These are phyloP conservation scores for Rhodotorula babjevae DNA, from an alignment of 768 basidiomycete genomes.

Conservation along the genomic window DNA sequence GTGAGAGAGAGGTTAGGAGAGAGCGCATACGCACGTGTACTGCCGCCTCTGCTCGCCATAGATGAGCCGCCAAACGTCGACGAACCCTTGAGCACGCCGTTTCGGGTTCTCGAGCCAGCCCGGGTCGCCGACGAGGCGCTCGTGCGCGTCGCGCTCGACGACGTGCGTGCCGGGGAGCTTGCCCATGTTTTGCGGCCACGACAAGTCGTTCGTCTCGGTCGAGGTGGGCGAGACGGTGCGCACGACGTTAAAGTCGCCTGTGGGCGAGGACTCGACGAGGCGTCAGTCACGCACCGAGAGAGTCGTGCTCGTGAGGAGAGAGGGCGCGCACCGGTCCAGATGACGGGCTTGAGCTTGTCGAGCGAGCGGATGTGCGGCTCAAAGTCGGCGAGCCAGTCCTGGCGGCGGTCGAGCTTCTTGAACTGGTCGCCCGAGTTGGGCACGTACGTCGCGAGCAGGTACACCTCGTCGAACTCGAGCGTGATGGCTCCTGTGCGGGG, in stretches of 20 bases:
- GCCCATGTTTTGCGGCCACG: neutral
- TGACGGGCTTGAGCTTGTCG: constrained; percentile 73
- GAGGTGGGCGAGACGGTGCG: constrained; percentile 71
- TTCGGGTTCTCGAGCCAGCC: constrained; percentile 8
- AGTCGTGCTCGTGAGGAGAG: no score
- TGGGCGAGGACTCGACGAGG: constrained; percentile 14
- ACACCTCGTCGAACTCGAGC: constrained; percentile 66
- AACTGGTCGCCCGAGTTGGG: constrained; percentile 71
- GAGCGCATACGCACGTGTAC: constrained; percentile 67
- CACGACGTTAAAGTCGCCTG: constrained; percentile 80
- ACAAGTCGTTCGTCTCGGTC: constrained; percentile 64
- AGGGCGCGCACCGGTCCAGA: constrained; percentile 60
- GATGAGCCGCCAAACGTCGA: constrained; percentile 71
- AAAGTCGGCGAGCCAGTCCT: constrained; percentile 73
- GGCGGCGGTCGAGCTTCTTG: constrained; percentile 65
- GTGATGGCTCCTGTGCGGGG: constrained; percentile 63
- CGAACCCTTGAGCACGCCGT: constrained; percentile 50
- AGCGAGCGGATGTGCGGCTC: constrained; percentile 64
- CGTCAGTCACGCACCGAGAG: constrained; percentile 36
- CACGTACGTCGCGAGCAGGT: constrained; percentile 59
- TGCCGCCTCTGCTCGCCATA: constrained; percentile 57
- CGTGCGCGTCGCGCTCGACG: constrained; percentile 46
- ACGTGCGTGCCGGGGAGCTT: constrained; percentile 45
- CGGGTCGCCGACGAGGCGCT: constrained; percentile 21
- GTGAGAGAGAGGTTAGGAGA: no score